A percentile compares a stretch with the other conserved stretches of the same genome.
phyloP scores from a whole-genome alignment of 2,329 filamentous ascomycete genomes.

The Nemania sp. region DNA sequence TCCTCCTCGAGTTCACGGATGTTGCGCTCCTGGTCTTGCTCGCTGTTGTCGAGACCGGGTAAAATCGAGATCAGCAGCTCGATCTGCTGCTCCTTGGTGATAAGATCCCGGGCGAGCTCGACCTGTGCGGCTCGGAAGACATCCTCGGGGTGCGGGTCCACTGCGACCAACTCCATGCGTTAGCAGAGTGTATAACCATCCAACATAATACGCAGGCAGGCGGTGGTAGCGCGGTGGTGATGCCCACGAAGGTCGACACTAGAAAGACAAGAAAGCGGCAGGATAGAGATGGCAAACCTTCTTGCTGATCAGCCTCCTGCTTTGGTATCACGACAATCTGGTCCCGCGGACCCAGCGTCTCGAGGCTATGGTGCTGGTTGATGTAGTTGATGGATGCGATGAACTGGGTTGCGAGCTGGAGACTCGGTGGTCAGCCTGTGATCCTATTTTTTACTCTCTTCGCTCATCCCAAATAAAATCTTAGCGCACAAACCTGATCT shows the following conservation, averaged over 20 bases:
- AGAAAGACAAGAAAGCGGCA: not conserved
- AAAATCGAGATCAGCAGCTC: constrained; percentile 80
- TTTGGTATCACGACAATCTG: constrained; percentile 68
- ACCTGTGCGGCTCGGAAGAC: constrained; percentile 75
- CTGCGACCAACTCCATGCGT: constrained; percentile 51
- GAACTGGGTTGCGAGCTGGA: constrained; percentile 75
- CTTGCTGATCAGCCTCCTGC: constrained; percentile 63
- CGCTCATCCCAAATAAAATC: not conserved
- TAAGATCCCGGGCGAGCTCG: constrained; percentile 80
- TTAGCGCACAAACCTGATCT: constrained; percentile 71
- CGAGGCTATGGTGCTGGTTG: constrained; percentile 75
- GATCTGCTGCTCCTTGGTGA: constrained; percentile 85
- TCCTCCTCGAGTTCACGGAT: constrained; percentile 75
- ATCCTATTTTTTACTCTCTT: constrained; percentile 1
- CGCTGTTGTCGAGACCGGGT: constrained; percentile 82
- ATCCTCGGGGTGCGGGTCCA: constrained; percentile 71
- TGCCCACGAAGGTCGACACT: not conserved
- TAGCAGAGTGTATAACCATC: constrained; percentile 15
- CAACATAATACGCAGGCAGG: not conserved
- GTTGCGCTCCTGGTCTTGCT: constrained; percentile 77
- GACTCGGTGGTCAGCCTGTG: constrained; percentile 35
- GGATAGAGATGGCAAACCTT: constrained; percentile 55
- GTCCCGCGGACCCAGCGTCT: constrained; percentile 68
- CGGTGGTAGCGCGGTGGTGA: not conserved
- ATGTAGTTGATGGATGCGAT: constrained; percentile 75